Conservation (phyloP, 257 asterid species). For the Apocynum venetum region DNA sequence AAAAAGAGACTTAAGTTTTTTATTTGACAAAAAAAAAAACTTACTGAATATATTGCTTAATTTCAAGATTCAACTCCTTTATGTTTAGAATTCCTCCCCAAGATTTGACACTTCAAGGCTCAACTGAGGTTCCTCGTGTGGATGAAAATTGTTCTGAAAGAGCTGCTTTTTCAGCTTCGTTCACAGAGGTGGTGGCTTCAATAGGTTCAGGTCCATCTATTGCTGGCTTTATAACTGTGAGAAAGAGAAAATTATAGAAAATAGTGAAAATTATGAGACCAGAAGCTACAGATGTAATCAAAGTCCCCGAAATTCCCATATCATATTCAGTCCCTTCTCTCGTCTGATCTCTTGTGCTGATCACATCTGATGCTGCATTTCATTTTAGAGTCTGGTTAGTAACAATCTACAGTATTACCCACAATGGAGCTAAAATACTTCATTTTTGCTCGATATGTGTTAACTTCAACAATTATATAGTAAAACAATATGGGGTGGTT, state of each 20-base stretch:
- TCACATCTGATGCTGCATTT: constrained; percentile 39
- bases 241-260: constrained; percentile 57
- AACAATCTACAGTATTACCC: background rate
- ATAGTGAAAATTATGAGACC: constrained; percentile 50
- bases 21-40: too few species aligned
- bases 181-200: constrained; percentile 17
- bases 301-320: constrained; percentile 36
- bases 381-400: constrained; percentile 13
- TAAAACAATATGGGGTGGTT: background rate
- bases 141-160: too few species aligned
- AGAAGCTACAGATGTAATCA: constrained; percentile 33
- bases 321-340: constrained; percentile 17
- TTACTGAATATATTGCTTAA: background rate
- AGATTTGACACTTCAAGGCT: constrained; percentile 7
- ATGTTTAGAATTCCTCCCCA: background rate
- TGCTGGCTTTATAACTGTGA: constrained; percentile 64
- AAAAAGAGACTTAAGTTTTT: too few species aligned
- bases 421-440: background rate
- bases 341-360: constrained; percentile 19
- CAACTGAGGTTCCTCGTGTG: background rate
- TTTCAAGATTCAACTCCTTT: too few species aligned
- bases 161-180: constrained; percentile 1
- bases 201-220: constrained; percentile 42
- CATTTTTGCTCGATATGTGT: background rate
- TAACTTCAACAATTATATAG: background rate